These are phyloP conservation scores for Musa troglodytarum DNA, from an alignment of 176 grass and related monocot genomes.

Conservation along the genomic window DNA sequence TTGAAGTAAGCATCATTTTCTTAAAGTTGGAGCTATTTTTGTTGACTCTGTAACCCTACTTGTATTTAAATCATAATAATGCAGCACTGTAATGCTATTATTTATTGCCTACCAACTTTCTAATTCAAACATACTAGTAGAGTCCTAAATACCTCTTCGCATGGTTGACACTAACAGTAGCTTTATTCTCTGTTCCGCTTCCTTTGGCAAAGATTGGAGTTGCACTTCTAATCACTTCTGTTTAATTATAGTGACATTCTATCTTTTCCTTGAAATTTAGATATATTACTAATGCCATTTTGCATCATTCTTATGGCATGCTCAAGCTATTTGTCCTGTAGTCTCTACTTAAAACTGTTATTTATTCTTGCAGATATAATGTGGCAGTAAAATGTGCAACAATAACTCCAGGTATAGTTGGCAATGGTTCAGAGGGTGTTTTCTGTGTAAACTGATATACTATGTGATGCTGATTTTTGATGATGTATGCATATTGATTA, in stretches of 20 bases:
- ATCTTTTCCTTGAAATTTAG: background rate
- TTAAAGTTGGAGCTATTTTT: background rate
- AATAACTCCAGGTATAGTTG: slow-evolving; percentile 76
- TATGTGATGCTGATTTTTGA: too few relatives aligned
- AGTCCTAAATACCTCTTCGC: background rate
- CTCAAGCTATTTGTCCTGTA: background rate
- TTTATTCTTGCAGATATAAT: slow-evolving; percentile 51
- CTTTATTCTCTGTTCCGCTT: background rate
- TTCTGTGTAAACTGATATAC: too few relatives aligned
- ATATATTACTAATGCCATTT: background rate
- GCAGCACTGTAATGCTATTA: background rate
- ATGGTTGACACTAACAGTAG: background rate
- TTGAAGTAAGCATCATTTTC: slow-evolving; percentile 40
- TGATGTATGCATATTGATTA: background rate
- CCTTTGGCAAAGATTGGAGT: background rate
- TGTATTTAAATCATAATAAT: background rate
- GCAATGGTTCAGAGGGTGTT: slow-evolving; percentile 4
- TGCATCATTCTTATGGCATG: background rate
- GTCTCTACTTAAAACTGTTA: slow-evolving; percentile 3
- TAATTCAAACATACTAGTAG: background rate
- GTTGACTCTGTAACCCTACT: background rate
- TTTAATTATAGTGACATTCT: background rate
- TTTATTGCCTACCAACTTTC: background rate
- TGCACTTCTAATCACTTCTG: background rate
- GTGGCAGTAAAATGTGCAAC: slow-evolving; percentile 97